phyloP scores from a whole-genome alignment of 192 early-diverging fungal genomes.

The Glomus cerebriforme region DNA sequence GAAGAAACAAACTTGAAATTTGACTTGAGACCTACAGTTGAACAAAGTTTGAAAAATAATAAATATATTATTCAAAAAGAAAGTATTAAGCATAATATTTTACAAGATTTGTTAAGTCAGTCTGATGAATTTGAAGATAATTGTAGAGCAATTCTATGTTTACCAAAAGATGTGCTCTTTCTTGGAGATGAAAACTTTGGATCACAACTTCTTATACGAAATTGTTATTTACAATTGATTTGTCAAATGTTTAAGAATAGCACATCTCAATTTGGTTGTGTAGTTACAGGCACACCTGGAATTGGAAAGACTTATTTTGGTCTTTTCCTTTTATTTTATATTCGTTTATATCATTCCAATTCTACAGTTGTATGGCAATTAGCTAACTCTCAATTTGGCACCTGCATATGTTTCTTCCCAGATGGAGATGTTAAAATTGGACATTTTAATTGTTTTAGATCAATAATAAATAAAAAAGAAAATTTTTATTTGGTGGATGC shows the following conservation, averaged over 20 bases:
- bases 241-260: not conserved
- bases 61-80: not conserved
- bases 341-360: not conserved
- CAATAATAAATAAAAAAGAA: not conserved
- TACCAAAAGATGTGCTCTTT: slow-evolving; percentile 14
- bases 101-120: not conserved
- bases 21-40: not conserved
- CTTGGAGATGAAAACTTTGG: not conserved
- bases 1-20: not conserved
- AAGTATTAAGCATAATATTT: not conserved
- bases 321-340: slow-evolving; percentile 11
- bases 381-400: not conserved
- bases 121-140: not conserved
- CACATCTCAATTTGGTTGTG: not conserved
- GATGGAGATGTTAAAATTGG: slow-evolving; percentile 12
- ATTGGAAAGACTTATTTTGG: slow-evolving; percentile 23
- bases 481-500: slow-evolving; percentile 10
- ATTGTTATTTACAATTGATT: slow-evolving; percentile 14
- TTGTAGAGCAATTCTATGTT: slow-evolving; percentile 4
- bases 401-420: not conserved
- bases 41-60: not conserved
- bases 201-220: slow-evolving; percentile 7
- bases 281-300: slow-evolving; percentile 9
- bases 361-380: not conserved
- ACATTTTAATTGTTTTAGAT: not conserved